Conservation (phyloP, 345 rosid species). For the Pistacia vera region DNA sequence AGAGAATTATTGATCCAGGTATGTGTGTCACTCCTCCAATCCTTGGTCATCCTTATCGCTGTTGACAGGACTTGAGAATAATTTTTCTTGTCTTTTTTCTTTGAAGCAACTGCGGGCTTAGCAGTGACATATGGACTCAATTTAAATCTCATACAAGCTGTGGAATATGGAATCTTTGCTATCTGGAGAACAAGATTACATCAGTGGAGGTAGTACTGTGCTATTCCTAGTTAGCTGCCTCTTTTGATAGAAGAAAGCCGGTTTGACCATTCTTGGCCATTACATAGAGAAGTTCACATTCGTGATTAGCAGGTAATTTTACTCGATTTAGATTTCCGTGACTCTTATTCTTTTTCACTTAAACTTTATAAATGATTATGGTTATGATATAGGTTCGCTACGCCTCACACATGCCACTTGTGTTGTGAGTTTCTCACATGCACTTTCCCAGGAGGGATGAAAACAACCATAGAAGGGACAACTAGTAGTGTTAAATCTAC, state of each 20-base stretch:
- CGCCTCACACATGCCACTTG: constrained; percentile 83
- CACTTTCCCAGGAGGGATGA: constrained; percentile 72
- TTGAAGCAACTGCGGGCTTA: constrained; percentile 76
- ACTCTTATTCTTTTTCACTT: too few species aligned
- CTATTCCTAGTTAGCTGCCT: constrained; percentile 71
- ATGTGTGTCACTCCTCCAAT: not conserved
- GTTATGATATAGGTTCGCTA: constrained; percentile 59
- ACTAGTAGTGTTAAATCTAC: constrained; percentile 94
- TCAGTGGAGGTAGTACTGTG: constrained; percentile 88
- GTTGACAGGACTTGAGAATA: not conserved
- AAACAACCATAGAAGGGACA: too few species aligned
- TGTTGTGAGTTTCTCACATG: constrained; percentile 72
- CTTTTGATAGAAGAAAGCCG: constrained; percentile 57
- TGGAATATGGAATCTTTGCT: constrained; percentile 70
- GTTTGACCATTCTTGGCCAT: constrained; percentile 68
- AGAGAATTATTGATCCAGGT: constrained; percentile 71
- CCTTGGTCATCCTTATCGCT: not conserved
- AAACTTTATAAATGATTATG: not conserved
- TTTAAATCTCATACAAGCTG: constrained; percentile 65
- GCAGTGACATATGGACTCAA: constrained; percentile 86
- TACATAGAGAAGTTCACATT: constrained; percentile 55
- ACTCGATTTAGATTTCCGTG: not conserved
- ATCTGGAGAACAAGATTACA: constrained; percentile 75
- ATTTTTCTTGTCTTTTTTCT: not conserved
- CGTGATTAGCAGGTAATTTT: constrained; percentile 59